Base-by-base conservation (phyloP, 2,329 filamentous ascomycete genomes). In the Sporothrix pseudoabietina region DNA sequence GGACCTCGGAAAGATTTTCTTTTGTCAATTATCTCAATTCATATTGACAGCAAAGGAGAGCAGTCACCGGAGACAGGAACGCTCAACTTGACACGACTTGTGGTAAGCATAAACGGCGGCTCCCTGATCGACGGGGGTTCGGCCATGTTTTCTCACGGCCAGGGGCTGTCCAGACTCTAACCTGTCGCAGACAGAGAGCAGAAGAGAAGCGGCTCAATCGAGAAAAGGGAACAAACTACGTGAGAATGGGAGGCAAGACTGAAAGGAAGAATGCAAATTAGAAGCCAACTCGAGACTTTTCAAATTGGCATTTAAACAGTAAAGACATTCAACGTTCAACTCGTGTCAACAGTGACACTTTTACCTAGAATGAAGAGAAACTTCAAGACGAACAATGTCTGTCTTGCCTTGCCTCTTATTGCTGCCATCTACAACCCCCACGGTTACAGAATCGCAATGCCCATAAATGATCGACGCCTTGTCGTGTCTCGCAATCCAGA, bases 401-500 rank as follows among this genome's bases (percentile, higher is more conserved):
- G 14, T 55, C n/a, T 55, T 2, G 52, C 52, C 44, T 47, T 3
- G 19, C 9, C 22, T 68, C 65, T 52, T 4, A 9, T 19, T 47
- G 26, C 19, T 16, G n/a, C 32, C 41, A 14, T 35, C 65, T 68
- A 68, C 65, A 22, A 19, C n/a, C n/a, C 52, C 22, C 22, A 10
- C 44, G 14, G 70, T 72, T 55, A 55, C 71, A 72, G 61, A 47
- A 35, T 59, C 5, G 16, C 19, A 12, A 19, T 30, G 68, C 61
- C 71, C 71, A 72, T 72, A 32, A 72, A 72, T 72, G 61, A 68
- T 72, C 71, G 61, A 52, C 71, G 22, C 10, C 47, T n/a, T 14
- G 47, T 68, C 35, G 47, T 68, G 71, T 72, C 59, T 72, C 71
- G 35, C 61, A 66, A 49, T 39, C 57, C 44, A 49, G 44, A 14